Evolutionary conservation across 495 filamentous ascomycete genomes (phyloP).

Genomic region (Annulohypoxylon nitens): DNA sequence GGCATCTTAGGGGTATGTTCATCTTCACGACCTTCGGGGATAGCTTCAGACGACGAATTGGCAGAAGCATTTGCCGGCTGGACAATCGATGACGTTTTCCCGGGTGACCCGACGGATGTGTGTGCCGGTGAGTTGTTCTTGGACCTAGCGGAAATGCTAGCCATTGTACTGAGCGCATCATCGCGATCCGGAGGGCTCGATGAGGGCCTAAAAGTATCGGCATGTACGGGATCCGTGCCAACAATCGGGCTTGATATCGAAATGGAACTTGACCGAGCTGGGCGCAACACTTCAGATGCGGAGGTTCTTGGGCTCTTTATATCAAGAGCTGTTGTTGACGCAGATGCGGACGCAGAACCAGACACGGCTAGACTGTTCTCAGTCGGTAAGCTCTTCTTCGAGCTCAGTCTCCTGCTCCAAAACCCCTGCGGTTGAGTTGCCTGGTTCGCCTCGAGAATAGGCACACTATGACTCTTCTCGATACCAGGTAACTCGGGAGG

Average conservation of each 20-base stretch:
- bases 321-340: constrained; percentile 60
- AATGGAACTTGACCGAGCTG: constrained; percentile 68
- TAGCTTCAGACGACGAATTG: constrained; percentile 53
- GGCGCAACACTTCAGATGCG: constrained; percentile 50
- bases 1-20: constrained; percentile 37
- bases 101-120: constrained; percentile 66
- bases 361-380: constrained; percentile 42
- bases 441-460: constrained; percentile 50
- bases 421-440: constrained; percentile 51
- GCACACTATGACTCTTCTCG: constrained; percentile 72
- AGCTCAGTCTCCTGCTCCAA: constrained; percentile 57
- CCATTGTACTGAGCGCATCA: constrained; percentile 72
- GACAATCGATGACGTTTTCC: constrained; percentile 52
- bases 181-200: constrained; percentile 60
- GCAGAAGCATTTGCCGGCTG: constrained; percentile 54
- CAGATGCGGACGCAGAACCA: constrained; percentile 52
- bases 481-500: constrained; percentile 59
- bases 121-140: constrained; percentile 67
- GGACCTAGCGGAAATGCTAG: constrained; percentile 73
- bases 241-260: constrained; percentile 53
- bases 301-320: constrained; percentile 46
- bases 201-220: constrained; percentile 50
- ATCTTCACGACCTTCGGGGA: constrained; percentile 30
- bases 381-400: constrained; percentile 47
- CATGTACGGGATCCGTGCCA: constrained; percentile 49